Base-by-base conservation (phyloP, 1,284 basidiomycete genomes). In the Boletus mariae region DNA sequence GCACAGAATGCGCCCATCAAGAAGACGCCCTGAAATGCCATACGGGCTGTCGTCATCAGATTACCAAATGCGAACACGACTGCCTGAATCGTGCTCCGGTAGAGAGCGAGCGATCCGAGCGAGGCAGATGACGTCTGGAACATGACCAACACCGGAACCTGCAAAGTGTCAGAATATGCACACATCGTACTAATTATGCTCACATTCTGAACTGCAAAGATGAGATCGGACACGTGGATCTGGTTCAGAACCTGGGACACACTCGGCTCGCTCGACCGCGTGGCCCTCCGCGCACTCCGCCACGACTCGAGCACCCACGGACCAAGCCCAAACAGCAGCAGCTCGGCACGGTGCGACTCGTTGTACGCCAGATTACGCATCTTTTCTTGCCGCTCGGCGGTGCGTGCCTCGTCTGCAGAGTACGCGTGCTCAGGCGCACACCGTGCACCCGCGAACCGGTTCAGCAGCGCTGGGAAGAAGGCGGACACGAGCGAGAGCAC, bases 1-100 rank as follows among this genome's bases (percentile, higher is more conserved):
- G 87, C 86, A 59, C 81, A 84, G 64, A 90, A 92, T 7, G 90
- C 89, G 41, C 85, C 85, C 81, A 92, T 85, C 57, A 89, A 74
- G 71, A 92, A 93, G 38, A 92, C 78, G 15, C 83, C 80, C 66
- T 93, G 90, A 61, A 86, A 90, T 20, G 83, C 81, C 80, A 85
- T 83, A 53, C 80, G 80, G 25, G 77, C 66, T 6, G 83, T 87
- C 42, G 80, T 79, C 26, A 83, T 64, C 54, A 91, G 67, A 57
- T 80, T 80, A 51, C 81, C 75, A 51, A 80, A 75, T 4, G 87
- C 80, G 62, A 80, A 80, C 15, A 90, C 74, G 37, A 91, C 75
- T 20, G 83, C 80, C 54, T 86, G 84, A n/a, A 90, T 79, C 6
- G 87, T 87, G 57, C 75, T 82, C 54, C 87, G 84, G 66, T 91